phyloP scores from a whole-genome alignment of 140 eudicot genomes.

The Stevia rebaudiana region DNA sequence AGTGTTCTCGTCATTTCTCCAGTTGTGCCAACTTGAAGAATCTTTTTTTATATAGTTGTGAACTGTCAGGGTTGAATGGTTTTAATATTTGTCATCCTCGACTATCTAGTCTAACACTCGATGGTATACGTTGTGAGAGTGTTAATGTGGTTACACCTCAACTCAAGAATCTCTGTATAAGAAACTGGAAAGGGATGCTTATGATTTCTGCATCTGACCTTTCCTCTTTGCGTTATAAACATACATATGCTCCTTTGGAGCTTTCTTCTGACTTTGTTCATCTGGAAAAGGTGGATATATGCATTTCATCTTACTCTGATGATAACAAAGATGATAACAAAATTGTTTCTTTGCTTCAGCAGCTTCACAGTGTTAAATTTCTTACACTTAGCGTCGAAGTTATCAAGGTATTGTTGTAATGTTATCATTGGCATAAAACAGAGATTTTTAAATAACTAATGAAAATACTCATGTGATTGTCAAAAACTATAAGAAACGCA shows the following conservation, averaged over 20 bases:
- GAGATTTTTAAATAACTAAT: no score
- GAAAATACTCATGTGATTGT: no score
- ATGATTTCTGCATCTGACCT: background rate
- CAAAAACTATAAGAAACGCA: no score
- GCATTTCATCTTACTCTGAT: background rate
- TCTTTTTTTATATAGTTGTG: background rate
- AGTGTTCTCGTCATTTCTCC: background rate
- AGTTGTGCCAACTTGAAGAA: background rate
- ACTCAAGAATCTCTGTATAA: background rate
- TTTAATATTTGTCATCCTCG: background rate
- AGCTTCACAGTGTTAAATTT: background rate
- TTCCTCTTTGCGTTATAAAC: background rate
- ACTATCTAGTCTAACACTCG: background rate
- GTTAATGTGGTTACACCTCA: no score
- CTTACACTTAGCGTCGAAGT: slow-evolving; percentile 15
- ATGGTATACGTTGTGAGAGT: background rate
- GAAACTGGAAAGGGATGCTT: background rate
- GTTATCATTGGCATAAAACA: background rate
- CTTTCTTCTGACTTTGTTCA: background rate
- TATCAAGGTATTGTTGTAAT: slow-evolving; percentile 1
- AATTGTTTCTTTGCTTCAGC: background rate
- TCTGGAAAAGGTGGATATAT: background rate
- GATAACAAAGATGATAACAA: background rate
- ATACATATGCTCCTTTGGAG: background rate
- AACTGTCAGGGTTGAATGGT: background rate